Conservation (phyloP, 768 basidiomycete species). For the Grammothele lineata region DNA sequence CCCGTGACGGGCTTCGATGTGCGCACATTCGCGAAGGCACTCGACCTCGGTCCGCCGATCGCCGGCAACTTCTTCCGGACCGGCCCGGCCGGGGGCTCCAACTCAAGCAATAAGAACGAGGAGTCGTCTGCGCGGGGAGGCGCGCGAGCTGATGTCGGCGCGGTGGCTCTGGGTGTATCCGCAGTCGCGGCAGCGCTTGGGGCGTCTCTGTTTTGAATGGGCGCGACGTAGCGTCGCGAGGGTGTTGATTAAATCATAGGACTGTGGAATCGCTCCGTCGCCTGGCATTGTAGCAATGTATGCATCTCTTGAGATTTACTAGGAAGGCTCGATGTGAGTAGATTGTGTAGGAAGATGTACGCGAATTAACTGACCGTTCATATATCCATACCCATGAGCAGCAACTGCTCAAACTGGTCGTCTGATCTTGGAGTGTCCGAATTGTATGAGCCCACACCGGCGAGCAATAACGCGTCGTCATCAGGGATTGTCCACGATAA, state of each 20-base stretch:
- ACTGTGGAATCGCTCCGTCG: no score
- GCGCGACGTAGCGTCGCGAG: no score
- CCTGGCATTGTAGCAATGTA: no score
- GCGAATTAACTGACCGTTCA: background rate
- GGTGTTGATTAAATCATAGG: no score
- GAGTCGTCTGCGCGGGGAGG: background rate
- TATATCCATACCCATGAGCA: slow-evolving; percentile 37
- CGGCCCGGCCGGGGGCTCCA: slow-evolving; percentile 3
- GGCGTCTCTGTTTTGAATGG: no score
- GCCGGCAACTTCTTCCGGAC: slow-evolving; percentile 28
- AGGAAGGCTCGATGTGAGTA: no score
- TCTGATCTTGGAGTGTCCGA: slow-evolving; percentile 46
- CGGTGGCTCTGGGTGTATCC: no score
- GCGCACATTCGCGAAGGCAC: slow-evolving; percentile 20
- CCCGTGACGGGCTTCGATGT: slow-evolving; percentile 26
- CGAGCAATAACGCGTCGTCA: slow-evolving; percentile 51
- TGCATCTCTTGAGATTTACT: no score
- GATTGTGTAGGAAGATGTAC: no score
- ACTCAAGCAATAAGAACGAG: background rate
- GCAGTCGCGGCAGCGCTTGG: no score
- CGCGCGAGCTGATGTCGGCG: no score
- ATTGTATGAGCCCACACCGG: slow-evolving; percentile 50
- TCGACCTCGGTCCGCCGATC: slow-evolving; percentile 22
- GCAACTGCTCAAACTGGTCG: slow-evolving; percentile 67
- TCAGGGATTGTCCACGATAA: slow-evolving; percentile 49